Percentiles rank a stretch among this genome's conserved stretches.
Conservation (phyloP, 2,329 filamentous ascomycete species). For the Ceratocystiopsis brevicomis region DNA sequence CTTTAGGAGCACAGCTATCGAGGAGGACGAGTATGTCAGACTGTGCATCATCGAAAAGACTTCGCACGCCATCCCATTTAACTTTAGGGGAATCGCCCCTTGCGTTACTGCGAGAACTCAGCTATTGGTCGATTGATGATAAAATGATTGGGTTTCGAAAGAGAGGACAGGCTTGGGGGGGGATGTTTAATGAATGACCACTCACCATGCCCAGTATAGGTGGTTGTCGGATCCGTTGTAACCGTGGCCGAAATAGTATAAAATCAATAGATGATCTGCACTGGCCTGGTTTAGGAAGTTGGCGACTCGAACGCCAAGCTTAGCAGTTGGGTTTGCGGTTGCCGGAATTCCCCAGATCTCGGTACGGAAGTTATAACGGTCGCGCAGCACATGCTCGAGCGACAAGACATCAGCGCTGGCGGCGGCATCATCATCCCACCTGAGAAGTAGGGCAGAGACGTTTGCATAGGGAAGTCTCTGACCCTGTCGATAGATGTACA, state of each 20-base stretch:
- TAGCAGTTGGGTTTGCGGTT: conserved; percentile 38
- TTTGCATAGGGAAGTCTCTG: conserved; percentile 37
- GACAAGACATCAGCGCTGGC: conserved; percentile 33
- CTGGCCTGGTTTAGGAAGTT: conserved; percentile 39
- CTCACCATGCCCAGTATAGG: conserved; percentile 36
- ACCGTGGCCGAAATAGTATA: conserved; percentile 46
- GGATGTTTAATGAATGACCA: too few species aligned
- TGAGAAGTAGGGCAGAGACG: conserved; percentile 40
- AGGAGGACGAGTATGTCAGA: conserved; percentile 44
- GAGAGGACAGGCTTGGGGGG: background rate
- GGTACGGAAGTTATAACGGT: conserved; percentile 41
- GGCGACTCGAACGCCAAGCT: conserved; percentile 40
- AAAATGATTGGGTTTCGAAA: too few species aligned
- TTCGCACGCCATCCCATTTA: conserved; percentile 44
- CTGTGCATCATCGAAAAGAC: conserved; percentile 41
- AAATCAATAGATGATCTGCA: conserved; percentile 40
- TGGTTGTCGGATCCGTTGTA: conserved; percentile 39
- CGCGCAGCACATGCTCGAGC: conserved; percentile 38
- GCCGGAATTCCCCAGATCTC: conserved; percentile 43
- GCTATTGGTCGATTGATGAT: too few species aligned
- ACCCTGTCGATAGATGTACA: conserved; percentile 45
- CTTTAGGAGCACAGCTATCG: conserved; percentile 39
- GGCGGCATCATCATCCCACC: conserved; percentile 41
- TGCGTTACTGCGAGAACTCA: conserved; percentile 25
- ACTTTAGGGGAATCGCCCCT: conserved; percentile 39